Base-by-base conservation (phyloP, 352 stramenopile genomes). In the Globisporangium middletonii region DNA sequence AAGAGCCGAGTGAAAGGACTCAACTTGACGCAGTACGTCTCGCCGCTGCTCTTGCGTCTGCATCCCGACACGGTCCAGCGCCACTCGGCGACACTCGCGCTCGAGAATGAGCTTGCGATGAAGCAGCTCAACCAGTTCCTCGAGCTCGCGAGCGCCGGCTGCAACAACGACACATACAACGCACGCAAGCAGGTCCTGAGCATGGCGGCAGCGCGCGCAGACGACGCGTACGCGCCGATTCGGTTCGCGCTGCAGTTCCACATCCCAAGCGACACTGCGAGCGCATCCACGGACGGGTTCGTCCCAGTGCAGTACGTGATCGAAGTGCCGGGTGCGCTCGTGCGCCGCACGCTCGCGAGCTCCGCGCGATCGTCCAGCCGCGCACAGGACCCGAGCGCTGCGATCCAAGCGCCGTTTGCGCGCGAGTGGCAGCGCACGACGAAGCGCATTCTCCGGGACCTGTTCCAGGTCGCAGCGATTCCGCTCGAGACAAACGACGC, bases 121-220 rank as follows among this genome's bases (percentile, higher is more conserved):
- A 92, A 92, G 64, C 71, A 87, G 52, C 73, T 92, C 53, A 92
- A 92, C 64, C 62, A 79, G 50, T 92, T 89, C 60, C 63, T 92
- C 16, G 76, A 83, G 55, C 65, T 92, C 49, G 81, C 81, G 16
- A 50, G 68, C 8, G 72, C 65, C 18, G 81, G 75, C 51, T 92
- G 81, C 63, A 88, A 89, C 62, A 87, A 85, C 67, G 75, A 89
- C 67, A 69, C 73, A 5, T 79, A 73, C 60, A 67, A 66, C 46
- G 71, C 77, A 15, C 79, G 77, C 18, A 77, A 75, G 48, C 75
- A 85, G 35, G 60, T 87, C 28, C 53, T 83, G 35, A 72, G 67
- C 12, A 61, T 81, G 18, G 58, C 58, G 0, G 52, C 64, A 0
- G 58, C 52, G 19, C 56, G 67, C 51, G 41, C 53, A 19, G 19